A percentile compares a stretch with the other conserved stretches of the same genome.
These are phyloP conservation scores for Pseudogymnoascus sp. DNA, from an alignment of 2,329 filamentous ascomycete species.

Conservation along the genomic window DNA sequence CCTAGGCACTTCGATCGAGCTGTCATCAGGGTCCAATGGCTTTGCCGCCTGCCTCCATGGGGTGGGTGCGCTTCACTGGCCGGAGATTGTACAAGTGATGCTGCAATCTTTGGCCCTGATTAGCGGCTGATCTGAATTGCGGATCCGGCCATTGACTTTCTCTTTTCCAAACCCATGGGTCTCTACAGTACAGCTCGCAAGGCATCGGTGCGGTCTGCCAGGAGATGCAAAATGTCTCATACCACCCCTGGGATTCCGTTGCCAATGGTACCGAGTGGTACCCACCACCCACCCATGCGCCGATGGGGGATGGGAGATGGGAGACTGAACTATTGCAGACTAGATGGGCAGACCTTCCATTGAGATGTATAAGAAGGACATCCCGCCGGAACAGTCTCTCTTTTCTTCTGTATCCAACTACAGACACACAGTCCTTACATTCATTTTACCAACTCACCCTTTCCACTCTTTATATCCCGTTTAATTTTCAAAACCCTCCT, in stretches of 20 bases:
- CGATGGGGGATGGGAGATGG: not conserved
- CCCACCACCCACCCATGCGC: not conserved
- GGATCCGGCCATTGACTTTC: not conserved
- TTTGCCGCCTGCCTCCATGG: not conserved
- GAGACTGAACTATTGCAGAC: not conserved
- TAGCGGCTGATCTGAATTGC: not conserved
- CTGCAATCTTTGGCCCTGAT: not conserved
- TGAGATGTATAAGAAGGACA: not conserved
- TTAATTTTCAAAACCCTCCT: not conserved
- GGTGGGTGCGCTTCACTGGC: not conserved
- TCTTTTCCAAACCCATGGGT: not conserved
- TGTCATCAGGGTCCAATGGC: constrained; percentile 1
- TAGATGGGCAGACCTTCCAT: not conserved
- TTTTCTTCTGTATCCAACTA: constrained; percentile 3
- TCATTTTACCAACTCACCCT: not conserved
- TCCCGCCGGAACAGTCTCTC: not conserved
- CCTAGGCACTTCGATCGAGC: not conserved
- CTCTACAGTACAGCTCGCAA: not conserved
- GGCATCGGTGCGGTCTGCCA: not conserved
- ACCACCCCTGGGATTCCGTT: not conserved
- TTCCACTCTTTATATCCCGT: not conserved
- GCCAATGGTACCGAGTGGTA: not conserved
- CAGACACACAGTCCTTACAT: constrained; percentile 5
- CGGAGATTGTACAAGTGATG: not conserved
- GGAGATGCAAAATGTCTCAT: not conserved